Evolutionary conservation across 495 filamentous ascomycete species (phyloP).

Genomic region (Annulohypoxylon stygium): DNA sequence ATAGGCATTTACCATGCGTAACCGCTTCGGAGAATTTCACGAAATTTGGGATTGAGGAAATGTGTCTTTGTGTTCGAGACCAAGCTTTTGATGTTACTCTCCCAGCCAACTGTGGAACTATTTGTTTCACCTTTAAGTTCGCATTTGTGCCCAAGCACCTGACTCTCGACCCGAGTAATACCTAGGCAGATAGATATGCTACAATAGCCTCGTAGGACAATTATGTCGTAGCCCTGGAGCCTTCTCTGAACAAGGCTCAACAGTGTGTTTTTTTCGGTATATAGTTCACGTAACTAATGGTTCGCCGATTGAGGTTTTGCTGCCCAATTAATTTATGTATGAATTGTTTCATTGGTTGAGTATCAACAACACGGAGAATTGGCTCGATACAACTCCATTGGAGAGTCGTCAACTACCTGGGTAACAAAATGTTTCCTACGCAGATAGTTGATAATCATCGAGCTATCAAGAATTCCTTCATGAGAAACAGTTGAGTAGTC

Average conservation of each 20-base stretch:
- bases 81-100: not conserved
- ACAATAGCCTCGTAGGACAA: conserved; percentile 3
- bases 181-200: not conserved
- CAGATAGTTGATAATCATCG: too few species aligned
- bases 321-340: not conserved
- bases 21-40: not conserved
- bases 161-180: not conserved
- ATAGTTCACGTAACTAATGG: not conserved
- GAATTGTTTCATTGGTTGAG: not conserved
- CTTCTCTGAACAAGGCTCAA: not conserved
- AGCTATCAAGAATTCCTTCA: too few species aligned
- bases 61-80: not conserved
- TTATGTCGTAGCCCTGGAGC: not conserved
- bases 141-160: not conserved
- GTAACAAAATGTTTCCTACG: too few species aligned
- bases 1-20: conserved; percentile 1
- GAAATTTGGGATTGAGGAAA: not conserved
- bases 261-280: not conserved
- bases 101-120: not conserved
- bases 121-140: not conserved
- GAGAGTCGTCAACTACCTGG: too few species aligned
- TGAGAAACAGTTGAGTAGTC: too few species aligned
- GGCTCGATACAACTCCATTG: too few species aligned
- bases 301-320: not conserved
- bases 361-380: not conserved